phyloP scores from a whole-genome alignment of 2,329 filamentous ascomycete genomes.

The Fusarium torulosum region DNA sequence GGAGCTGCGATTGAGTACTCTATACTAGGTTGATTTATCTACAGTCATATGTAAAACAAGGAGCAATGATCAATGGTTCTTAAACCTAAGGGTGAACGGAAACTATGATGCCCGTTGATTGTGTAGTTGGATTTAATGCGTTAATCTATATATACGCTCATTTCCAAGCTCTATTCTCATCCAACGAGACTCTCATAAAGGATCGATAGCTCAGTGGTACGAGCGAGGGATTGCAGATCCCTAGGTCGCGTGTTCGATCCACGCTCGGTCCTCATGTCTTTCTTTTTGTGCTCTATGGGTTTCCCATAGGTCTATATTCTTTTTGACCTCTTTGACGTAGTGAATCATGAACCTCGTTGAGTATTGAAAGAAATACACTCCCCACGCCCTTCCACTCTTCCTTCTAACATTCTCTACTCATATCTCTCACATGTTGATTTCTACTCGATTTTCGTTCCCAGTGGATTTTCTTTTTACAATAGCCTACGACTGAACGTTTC shows the following conservation, averaged over 20 bases:
- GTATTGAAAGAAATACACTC: too few species aligned
- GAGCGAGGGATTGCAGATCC: slow-evolving; percentile 45
- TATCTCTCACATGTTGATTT: too few species aligned
- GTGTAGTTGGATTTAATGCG: too few species aligned
- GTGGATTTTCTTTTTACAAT: too few species aligned
- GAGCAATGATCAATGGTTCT: background rate
- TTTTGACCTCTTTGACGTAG: background rate
- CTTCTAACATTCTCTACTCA: too few species aligned
- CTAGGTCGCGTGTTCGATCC: slow-evolving; percentile 45
- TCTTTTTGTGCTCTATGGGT: background rate
- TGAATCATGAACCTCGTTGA: background rate
- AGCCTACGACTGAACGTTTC: too few species aligned
- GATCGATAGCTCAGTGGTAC: slow-evolving; percentile 45
- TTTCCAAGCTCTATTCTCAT: fast-evolving
- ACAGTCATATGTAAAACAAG: background rate
- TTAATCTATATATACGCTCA: fast-evolving
- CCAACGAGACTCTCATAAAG: background rate
- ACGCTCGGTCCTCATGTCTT: slow-evolving; percentile 30
- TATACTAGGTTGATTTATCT: background rate
- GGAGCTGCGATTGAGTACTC: too few species aligned
- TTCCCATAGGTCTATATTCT: background rate
- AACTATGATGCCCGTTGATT: too few species aligned
- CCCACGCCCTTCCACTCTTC: too few species aligned
- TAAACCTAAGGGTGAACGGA: background rate
- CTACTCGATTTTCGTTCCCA: too few species aligned